Evolutionary conservation across 73 alveolate genomes (phyloP).

Genomic region (Effrenium voratum): DNA sequence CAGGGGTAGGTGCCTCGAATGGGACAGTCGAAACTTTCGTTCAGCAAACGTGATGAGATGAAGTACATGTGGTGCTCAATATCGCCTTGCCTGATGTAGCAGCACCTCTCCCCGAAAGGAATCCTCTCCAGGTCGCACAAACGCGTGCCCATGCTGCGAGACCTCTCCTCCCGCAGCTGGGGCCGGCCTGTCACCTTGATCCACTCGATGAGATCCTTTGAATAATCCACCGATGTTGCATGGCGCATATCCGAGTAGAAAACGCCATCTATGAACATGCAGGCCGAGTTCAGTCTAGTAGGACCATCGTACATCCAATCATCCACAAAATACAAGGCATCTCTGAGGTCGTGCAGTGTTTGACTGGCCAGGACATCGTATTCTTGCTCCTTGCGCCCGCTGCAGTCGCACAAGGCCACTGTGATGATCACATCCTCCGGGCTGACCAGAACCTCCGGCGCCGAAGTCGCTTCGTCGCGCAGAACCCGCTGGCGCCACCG

Average conservation of each 20-base stretch:
- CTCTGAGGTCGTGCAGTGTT: conserved; percentile 52
- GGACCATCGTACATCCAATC: conserved; percentile 85
- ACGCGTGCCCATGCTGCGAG: conserved; percentile 27
- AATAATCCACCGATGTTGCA: conserved; percentile 8
- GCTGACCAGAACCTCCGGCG: no score
- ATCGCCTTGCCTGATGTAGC: conserved; percentile 69
- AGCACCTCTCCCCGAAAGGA: conserved; percentile 57
- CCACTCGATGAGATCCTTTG: conserved; percentile 59
- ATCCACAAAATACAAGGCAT: conserved; percentile 61
- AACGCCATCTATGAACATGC: conserved; percentile 72
- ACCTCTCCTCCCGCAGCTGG: background rate
- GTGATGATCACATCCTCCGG: conserved; percentile 75
- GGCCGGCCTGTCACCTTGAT: background rate
- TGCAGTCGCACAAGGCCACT: conserved; percentile 21
- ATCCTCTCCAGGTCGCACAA: conserved; percentile 63
- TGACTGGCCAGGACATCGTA: conserved; percentile 78
- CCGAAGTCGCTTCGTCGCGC: no score
- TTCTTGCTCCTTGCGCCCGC: conserved; percentile 62
- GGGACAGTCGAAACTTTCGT: conserved; percentile 33
- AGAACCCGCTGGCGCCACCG: no score
- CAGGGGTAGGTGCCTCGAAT: conserved; percentile 67
- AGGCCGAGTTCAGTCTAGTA: conserved; percentile 28
- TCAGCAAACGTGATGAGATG: conserved; percentile 11
- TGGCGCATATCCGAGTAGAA: conserved; percentile 67
- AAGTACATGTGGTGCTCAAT: conserved; percentile 59